Conservation (phyloP, 768 basidiomycete species). For the Ramaria sp. region DNA sequence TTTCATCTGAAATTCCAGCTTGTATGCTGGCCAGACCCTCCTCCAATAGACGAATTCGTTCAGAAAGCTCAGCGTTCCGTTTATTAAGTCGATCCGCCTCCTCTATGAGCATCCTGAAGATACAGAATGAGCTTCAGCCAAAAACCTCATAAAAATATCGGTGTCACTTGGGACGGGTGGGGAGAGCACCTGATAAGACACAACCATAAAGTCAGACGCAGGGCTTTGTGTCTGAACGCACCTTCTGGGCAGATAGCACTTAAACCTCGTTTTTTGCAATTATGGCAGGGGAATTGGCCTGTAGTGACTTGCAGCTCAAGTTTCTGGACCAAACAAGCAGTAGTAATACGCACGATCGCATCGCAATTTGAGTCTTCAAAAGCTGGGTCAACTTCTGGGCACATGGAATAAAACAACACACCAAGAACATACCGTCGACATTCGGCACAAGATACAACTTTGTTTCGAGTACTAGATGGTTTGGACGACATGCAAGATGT, state of each 20-base stretch:
- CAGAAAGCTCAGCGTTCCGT: constrained; percentile 6
- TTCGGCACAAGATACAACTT: constrained; percentile 26
- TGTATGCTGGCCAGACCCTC: constrained; percentile 10
- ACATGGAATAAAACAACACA: neutral
- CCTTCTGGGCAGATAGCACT: constrained; percentile 7
- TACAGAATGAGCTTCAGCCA: too few relatives aligned
- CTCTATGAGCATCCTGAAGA: constrained; percentile 3
- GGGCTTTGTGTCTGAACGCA: neutral
- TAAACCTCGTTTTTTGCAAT: constrained; percentile 5
- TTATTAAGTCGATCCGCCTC: constrained; percentile 4
- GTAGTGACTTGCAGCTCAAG: neutral
- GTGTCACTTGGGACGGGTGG: constrained; percentile 7
- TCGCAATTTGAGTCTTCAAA: constrained; percentile 48
- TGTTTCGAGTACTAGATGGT: neutral
- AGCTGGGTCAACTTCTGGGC: neutral
- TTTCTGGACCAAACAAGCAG: too few relatives aligned
- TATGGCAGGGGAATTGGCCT: constrained; percentile 9
- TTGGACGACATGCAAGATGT: constrained; percentile 4
- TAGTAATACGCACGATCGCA: constrained; percentile 36
- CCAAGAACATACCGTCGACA: constrained; percentile 24
- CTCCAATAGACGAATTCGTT: constrained; percentile 8
- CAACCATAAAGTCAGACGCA: too few relatives aligned
- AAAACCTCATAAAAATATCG: neutral
- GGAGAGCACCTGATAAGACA: neutral
- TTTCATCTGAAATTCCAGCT: constrained; percentile 7